phyloP scores from a whole-genome alignment of 2,329 filamentous ascomycete species.

The Epichloe sibirici region DNA sequence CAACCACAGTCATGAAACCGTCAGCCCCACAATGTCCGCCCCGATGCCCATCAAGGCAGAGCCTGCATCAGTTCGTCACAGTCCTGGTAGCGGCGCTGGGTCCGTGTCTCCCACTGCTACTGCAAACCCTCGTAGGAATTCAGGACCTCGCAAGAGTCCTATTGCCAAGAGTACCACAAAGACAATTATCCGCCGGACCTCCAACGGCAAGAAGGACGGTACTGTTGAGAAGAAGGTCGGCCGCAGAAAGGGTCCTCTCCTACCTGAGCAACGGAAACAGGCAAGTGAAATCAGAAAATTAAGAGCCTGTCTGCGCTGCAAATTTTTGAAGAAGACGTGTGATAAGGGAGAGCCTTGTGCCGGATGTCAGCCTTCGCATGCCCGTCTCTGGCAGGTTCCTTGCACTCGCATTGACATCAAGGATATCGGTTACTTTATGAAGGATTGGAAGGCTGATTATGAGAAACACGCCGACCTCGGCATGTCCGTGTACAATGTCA shows the following conservation, averaged over 20 bases:
- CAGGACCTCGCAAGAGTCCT: constrained; percentile 62
- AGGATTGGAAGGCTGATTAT: constrained; percentile 97
- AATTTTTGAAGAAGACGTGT: constrained; percentile 98
- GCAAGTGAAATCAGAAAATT: constrained; percentile 94
- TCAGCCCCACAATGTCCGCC: constrained; percentile 56
- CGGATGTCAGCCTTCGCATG: constrained; percentile 90
- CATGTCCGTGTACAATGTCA: constrained; percentile 90
- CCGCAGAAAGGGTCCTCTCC: constrained; percentile 74
- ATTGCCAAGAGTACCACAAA: constrained; percentile 68
- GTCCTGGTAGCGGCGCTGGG: constrained; percentile 49
- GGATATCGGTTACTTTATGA: constrained; percentile 97
- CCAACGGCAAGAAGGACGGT: constrained; percentile 65
- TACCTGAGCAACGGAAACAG: constrained; percentile 90
- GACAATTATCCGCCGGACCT: constrained; percentile 69
- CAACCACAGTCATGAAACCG: constrained; percentile 36
- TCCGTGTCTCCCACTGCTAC: constrained; percentile 50
- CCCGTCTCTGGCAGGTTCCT: constrained; percentile 90
- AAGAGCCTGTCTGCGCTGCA: constrained; percentile 86
- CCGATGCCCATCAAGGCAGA: constrained; percentile 57
- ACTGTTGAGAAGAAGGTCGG: constrained; percentile 83
- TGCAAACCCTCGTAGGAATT: constrained; percentile 49
- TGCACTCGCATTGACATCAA: constrained; percentile 98
- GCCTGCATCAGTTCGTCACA: constrained; percentile 39
- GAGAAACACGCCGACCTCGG: constrained; percentile 79
- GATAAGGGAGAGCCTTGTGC: constrained; percentile 95